A percentile compares a stretch with the other conserved stretches of the same genome.
Evolutionary conservation across 208 protist genomes (phyloP).

Genomic region (Polymyxa betae): DNA sequence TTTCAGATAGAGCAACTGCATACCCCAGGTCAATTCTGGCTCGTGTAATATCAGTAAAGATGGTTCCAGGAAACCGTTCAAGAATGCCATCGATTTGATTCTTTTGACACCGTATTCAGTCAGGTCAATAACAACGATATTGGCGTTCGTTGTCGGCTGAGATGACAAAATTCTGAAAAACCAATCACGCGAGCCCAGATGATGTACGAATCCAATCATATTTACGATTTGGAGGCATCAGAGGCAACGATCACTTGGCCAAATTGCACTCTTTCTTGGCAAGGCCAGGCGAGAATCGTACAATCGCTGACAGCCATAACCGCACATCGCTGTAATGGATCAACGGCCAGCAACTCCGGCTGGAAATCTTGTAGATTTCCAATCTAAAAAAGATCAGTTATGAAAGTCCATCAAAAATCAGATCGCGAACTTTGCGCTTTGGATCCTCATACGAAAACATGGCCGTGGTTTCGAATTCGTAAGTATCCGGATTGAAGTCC

Average conservation of each 20-base stretch:
- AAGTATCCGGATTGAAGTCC: background rate
- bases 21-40: background rate
- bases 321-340: background rate
- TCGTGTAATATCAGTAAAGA: background rate
- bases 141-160: no score
- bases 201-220: no score
- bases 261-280: background rate
- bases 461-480: background rate
- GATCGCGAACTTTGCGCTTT: background rate
- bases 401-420: no score
- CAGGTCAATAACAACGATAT: background rate
- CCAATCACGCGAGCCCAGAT: no score
- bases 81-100: background rate
- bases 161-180: no score
- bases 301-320: background rate
- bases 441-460: background rate
- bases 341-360: background rate
- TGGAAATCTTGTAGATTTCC: conserved; percentile 2
- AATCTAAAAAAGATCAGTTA: no score
- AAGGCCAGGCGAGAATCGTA: background rate
- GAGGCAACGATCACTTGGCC: background rate
- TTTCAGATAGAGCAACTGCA: background rate
- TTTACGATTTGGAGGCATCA: background rate
- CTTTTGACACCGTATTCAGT: background rate
- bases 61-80: conserved; percentile 15